These are phyloP conservation scores for Paraphaeosphaeria minitans DNA, from an alignment of 2,329 filamentous ascomycete species.

Conservation along the genomic window DNA sequence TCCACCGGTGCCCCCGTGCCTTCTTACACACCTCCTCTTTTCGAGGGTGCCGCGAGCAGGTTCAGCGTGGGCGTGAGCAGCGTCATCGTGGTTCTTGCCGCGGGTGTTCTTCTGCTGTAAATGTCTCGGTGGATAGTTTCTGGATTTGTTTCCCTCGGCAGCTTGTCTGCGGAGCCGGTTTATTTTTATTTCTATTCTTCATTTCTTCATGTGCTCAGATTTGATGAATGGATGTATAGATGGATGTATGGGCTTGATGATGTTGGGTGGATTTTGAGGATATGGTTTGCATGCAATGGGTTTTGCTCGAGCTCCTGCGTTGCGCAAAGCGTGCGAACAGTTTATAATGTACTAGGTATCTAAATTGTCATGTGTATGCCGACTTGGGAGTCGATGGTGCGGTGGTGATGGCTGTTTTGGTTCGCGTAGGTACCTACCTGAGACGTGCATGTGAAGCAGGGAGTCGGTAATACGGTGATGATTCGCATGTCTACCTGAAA, in stretches of 20 bases:
- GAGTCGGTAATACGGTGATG: too few species aligned
- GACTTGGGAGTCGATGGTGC: background rate
- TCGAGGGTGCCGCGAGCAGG: conserved; percentile 34
- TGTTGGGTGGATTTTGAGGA: background rate
- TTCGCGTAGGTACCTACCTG: too few species aligned
- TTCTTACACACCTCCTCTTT: conserved; percentile 21
- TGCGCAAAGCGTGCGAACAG: too few species aligned
- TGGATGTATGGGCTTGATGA: conserved; percentile 1
- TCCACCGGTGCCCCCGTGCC: conserved; percentile 13
- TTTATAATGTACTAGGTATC: too few species aligned
- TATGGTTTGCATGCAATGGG: background rate
- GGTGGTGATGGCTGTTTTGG: background rate
- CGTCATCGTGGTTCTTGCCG: conserved; percentile 23
- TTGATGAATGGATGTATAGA: background rate
- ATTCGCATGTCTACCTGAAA: too few species aligned
- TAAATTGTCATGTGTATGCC: background rate
- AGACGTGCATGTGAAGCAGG: too few species aligned
- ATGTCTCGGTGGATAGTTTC: background rate
- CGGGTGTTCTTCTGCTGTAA: conserved; percentile 31
- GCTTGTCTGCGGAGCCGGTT: background rate
- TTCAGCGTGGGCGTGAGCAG: conserved; percentile 27
- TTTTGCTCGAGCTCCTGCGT: too few species aligned
- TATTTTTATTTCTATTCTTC: too few species aligned
- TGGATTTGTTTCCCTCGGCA: background rate
- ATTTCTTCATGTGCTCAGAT: background rate